Percentiles rank a stretch among this genome's conserved stretches.
phyloP scores from a whole-genome alignment of 805 yeast species.

The Candida vaughaniae region DNA sequence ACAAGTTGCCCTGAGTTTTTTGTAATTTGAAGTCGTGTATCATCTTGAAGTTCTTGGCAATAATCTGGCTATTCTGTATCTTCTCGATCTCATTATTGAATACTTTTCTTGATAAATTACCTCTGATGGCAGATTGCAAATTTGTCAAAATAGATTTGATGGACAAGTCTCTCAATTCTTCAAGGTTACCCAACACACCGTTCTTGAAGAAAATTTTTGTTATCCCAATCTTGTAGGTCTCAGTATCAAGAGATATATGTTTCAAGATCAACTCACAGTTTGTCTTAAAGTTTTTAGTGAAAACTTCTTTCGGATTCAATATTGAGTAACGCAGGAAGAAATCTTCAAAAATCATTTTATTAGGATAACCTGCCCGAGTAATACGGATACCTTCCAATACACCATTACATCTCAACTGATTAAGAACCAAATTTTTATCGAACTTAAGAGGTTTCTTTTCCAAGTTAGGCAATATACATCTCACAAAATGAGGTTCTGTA shows the following conservation, averaged over 20 bases:
- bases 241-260: conserved; percentile 57
- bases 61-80: conserved; percentile 66
- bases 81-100: conserved; percentile 52
- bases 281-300: conserved; percentile 52
- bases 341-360: conserved; percentile 79
- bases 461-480: conserved; percentile 91
- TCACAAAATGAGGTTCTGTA: conserved; percentile 94
- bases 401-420: conserved; percentile 94
- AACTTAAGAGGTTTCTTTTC: conserved; percentile 68
- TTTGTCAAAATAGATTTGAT: conserved; percentile 53
- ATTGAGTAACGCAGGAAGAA: conserved; percentile 75
- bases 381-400: conserved; percentile 97
- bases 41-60: conserved; percentile 59
- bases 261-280: conserved; percentile 68
- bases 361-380: conserved; percentile 96
- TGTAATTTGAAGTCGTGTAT: conserved; percentile 42
- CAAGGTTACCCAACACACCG: conserved; percentile 77
- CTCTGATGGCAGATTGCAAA: conserved; percentile 68
- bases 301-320: conserved; percentile 51
- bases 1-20: conserved; percentile 48
- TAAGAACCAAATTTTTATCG: conserved; percentile 74
- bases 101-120: conserved; percentile 53
- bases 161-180: conserved; percentile 68
- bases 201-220: conserved; percentile 74
- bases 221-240: conserved; percentile 64